These are phyloP conservation scores for Taphrina deformans DNA, from an alignment of 1,139 yeast genomes.

Conservation along the genomic window DNA sequence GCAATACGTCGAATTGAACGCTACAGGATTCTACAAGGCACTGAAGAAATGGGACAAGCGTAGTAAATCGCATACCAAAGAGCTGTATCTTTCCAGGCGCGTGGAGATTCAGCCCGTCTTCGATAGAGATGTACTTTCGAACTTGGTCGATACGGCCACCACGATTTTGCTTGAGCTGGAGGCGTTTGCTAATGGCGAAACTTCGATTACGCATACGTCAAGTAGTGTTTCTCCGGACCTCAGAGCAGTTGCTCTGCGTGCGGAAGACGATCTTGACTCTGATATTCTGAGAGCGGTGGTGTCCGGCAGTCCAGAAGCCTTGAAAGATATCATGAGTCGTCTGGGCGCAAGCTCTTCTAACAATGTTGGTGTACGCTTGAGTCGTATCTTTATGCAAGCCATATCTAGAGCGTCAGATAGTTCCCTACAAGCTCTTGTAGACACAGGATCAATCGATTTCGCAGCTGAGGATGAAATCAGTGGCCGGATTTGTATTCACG, in stretches of 20 bases:
- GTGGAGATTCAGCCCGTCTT: slow-evolving; percentile 96
- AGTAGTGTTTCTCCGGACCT: slow-evolving; percentile 9
- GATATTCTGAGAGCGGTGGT: slow-evolving; percentile 40
- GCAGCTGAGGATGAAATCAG: slow-evolving; percentile 25
- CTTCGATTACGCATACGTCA: background rate
- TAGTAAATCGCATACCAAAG: slow-evolving; percentile 91
- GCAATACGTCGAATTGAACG: slow-evolving; percentile 89
- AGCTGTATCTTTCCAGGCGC: slow-evolving; percentile 83
- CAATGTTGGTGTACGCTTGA: slow-evolving; percentile 45
- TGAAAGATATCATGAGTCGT: slow-evolving; percentile 33
- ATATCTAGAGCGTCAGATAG: slow-evolving; percentile 7
- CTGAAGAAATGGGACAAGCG: slow-evolving; percentile 97
- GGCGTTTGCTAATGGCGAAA: slow-evolving; percentile 50
- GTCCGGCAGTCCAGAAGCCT: slow-evolving; percentile 32
- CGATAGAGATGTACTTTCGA: slow-evolving; percentile 83
- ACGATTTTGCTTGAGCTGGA: slow-evolving; percentile 78
- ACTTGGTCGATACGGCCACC: slow-evolving; percentile 78
- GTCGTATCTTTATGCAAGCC: slow-evolving; percentile 29
- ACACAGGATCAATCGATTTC: slow-evolving; percentile 20
- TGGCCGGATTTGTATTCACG: slow-evolving; percentile 29
- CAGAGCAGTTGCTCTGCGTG: slow-evolving; percentile 7
- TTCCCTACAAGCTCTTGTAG: slow-evolving; percentile 7
- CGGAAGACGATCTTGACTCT: slow-evolving; percentile 24
- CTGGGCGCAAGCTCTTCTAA: slow-evolving; percentile 39
- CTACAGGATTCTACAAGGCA: slow-evolving; percentile 92